phyloP scores from a whole-genome alignment of 179 eudicot species.

The Actinidia arguta region DNA sequence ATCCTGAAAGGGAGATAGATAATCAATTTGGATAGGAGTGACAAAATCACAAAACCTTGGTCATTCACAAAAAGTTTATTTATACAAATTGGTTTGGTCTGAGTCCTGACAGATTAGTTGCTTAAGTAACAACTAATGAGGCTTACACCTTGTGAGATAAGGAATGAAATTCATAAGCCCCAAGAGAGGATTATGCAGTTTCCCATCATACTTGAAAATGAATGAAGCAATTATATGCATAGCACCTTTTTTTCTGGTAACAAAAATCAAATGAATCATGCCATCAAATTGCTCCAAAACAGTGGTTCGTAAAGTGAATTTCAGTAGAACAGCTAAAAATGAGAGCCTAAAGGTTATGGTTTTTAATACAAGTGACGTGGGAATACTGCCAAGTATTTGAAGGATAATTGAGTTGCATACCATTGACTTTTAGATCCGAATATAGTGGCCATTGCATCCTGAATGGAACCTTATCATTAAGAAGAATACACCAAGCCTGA shows the following conservation, averaged over 20 bases:
- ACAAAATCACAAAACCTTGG: neutral
- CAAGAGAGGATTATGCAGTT: too few species aligned
- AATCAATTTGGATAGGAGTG: neutral
- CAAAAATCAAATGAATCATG: neutral
- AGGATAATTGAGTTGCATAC: conserved; percentile 37
- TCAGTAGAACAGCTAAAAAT: neutral
- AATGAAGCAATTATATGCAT: neutral
- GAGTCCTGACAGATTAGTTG: neutral
- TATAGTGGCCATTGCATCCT: conserved; percentile 90
- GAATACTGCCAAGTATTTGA: neutral
- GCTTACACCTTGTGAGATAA: neutral
- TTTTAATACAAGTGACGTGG: conserved; percentile 8
- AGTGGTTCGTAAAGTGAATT: neutral
- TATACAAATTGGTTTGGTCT: neutral
- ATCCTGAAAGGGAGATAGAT: neutral
- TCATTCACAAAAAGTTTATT: neutral
- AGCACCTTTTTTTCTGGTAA: neutral
- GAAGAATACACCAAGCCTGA: conserved; percentile 90
- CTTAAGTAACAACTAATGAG: neutral
- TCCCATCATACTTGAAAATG: neutral
- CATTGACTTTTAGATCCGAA: conserved; percentile 73
- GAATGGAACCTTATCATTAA: conserved; percentile 75
- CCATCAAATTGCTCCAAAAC: neutral
- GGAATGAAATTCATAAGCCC: neutral
- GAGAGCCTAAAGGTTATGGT: neutral